Evolutionary conservation across 2,329 filamentous ascomycete genomes (phyloP).

Genomic region (Aspergillus chevalieri): DNA sequence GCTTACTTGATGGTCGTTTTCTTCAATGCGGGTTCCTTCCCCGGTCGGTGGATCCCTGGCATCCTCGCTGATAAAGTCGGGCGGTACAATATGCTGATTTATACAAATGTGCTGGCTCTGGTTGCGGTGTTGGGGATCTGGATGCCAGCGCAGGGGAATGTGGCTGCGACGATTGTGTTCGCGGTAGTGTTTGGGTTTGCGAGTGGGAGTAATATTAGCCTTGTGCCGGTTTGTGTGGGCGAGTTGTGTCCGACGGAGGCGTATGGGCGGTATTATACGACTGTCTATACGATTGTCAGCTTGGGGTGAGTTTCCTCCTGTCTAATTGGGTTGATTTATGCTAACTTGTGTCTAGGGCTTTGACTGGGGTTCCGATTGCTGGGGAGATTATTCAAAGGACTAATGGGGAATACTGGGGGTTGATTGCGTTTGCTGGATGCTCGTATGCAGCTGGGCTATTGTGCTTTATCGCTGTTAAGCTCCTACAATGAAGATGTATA

Average conservation of each 20-base stretch:
- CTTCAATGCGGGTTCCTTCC: slow-evolving; percentile 16
- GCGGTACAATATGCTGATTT: slow-evolving; percentile 23
- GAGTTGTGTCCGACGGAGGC: slow-evolving; percentile 39
- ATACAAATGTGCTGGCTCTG: slow-evolving; percentile 20
- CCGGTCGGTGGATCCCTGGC: slow-evolving; percentile 19
- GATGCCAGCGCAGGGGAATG: slow-evolving; percentile 18
- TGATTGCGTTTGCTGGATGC: slow-evolving; percentile 18
- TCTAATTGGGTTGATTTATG: neutral
- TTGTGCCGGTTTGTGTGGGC: slow-evolving; percentile 41
- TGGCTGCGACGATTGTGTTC: slow-evolving; percentile 15
- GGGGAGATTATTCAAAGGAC: slow-evolving; percentile 24
- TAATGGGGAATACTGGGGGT: slow-evolving; percentile 21
- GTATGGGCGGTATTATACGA: slow-evolving; percentile 38
- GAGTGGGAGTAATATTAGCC: slow-evolving; percentile 32
- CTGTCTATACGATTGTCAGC: slow-evolving; percentile 26
- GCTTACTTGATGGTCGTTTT: slow-evolving; percentile 19
- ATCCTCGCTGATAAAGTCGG: slow-evolving; percentile 19
- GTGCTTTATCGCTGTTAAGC: slow-evolving; percentile 13
- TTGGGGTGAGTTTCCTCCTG: slow-evolving; percentile 10
- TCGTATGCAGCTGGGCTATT: slow-evolving; percentile 14
- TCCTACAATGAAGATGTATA: neutral
- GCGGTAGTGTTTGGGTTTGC: slow-evolving; percentile 30
- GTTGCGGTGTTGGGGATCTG: slow-evolving; percentile 22
- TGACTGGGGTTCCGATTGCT: slow-evolving; percentile 22
- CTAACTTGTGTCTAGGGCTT: slow-evolving; percentile 6